Percentiles rank a stretch among this genome's conserved stretches.
Evolutionary conservation across 1,284 basidiomycete genomes (phyloP).

Genomic region (Cutaneotrichosporon mucoides): DNA sequence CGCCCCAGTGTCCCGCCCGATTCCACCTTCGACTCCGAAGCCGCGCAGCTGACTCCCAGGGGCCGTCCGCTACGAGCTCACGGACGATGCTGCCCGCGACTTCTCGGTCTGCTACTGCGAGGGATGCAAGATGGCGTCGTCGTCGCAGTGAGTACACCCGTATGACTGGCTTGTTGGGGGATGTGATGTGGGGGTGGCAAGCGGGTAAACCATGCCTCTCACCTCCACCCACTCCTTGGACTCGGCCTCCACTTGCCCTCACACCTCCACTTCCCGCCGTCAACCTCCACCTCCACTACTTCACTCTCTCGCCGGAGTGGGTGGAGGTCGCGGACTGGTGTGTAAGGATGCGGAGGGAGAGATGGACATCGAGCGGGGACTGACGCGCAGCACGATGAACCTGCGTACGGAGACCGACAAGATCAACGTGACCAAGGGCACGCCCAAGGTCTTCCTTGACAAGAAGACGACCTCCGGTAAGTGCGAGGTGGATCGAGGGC

Average conservation of each 20-base stretch:
- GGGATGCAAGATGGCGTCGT: slow-evolving; percentile 11
- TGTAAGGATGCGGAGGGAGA: too few relatives aligned
- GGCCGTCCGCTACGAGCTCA: slow-evolving; percentile 9
- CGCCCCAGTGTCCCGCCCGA: too few relatives aligned
- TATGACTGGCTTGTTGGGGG: background rate
- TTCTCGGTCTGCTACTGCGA: slow-evolving; percentile 11
- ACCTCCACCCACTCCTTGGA: too few relatives aligned
- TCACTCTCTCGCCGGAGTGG: too few relatives aligned
- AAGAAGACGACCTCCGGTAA: slow-evolving; percentile 3
- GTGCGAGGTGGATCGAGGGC: background rate
- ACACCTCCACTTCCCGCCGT: too few relatives aligned
- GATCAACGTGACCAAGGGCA: slow-evolving; percentile 13
- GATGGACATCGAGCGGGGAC: background rate
- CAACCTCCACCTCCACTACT: too few relatives aligned
- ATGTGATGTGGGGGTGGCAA: background rate
- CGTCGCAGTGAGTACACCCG: background rate
- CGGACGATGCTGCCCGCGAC: slow-evolving; percentile 4
- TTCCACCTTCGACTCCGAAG: too few relatives aligned
- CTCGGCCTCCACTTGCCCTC: too few relatives aligned
- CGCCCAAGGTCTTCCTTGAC: slow-evolving; percentile 12
- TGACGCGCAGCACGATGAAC: slow-evolving; percentile 16
- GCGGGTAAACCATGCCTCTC: background rate
- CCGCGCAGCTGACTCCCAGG: slow-evolving; percentile 2
- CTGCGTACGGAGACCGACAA: slow-evolving; percentile 1
- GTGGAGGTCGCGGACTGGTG: too few relatives aligned